Evolutionary conservation across 179 eudicot species (phyloP).

Genomic region (Beta lomatogona): DNA sequence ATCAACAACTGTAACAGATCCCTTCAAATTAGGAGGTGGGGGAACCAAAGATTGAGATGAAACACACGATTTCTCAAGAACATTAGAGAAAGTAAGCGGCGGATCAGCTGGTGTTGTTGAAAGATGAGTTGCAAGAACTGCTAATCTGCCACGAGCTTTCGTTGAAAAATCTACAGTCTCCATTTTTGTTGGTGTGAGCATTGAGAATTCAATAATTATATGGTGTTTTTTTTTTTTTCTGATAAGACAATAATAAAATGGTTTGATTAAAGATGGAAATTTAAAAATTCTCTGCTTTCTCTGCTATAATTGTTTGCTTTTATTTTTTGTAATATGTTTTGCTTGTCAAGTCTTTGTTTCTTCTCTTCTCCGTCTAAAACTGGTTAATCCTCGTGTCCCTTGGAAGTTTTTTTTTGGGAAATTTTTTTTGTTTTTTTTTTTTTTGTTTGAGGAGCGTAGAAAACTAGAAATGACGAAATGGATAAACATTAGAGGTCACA

Average conservation of each 20-base stretch:
- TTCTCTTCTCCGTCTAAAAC: conserved; percentile 15
- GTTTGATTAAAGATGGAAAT: background rate
- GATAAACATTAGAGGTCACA: no score
- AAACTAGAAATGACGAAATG: no score
- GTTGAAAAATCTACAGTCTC: conserved; percentile 42
- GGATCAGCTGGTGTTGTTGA: conserved; percentile 39
- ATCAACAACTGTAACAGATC: conserved; percentile 63
- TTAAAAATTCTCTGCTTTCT: background rate
- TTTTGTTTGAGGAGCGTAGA: background rate
- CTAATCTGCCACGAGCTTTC: conserved; percentile 65
- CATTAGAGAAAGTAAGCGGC: conserved; percentile 32
- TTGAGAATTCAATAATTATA: background rate
- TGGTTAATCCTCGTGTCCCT: background rate
- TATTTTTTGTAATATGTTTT: no score
- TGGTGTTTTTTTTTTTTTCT: no score
- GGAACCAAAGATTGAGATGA: conserved; percentile 49
- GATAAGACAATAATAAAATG: background rate
- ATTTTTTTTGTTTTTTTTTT: no score
- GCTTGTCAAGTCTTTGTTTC: background rate
- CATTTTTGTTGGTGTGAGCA: conserved; percentile 32
- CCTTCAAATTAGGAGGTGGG: conserved; percentile 77
- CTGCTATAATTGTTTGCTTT: background rate
- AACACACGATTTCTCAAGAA: conserved; percentile 46
- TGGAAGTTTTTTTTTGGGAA: no score
- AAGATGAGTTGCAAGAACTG: conserved; percentile 86